These are phyloP conservation scores for Hippophae gyantsensis DNA, from an alignment of 306 rosid species.

Conservation along the genomic window DNA sequence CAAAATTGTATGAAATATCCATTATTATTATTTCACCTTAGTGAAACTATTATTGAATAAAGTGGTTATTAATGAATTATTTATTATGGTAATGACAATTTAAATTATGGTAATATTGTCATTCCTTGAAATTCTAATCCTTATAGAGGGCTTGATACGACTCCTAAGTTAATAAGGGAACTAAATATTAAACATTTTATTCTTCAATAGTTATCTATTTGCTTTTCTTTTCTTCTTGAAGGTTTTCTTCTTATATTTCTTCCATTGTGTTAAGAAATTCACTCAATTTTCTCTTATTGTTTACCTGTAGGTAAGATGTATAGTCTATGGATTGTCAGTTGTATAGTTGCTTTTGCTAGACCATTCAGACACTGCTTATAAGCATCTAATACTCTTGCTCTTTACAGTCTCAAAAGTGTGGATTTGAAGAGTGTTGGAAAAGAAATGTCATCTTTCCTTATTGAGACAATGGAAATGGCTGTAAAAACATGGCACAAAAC, in stretches of 20 bases:
- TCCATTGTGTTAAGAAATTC: not conserved
- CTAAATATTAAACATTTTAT: too few relatives aligned
- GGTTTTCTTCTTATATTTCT: not conserved
- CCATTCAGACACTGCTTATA: conserved; percentile 13
- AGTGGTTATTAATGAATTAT: too few relatives aligned
- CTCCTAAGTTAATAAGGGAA: too few relatives aligned
- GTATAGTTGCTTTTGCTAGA: conserved; percentile 14
- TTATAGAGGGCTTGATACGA: too few relatives aligned
- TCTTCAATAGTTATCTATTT: too few relatives aligned
- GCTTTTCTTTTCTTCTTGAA: not conserved
- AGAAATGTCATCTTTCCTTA: conserved; percentile 62
- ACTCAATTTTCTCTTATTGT: conserved; percentile 14
- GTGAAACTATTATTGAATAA: too few relatives aligned
- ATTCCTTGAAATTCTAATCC: too few relatives aligned
- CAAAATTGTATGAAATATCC: too few relatives aligned
- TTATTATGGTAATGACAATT: too few relatives aligned
- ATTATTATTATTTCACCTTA: too few relatives aligned
- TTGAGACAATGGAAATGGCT: conserved; percentile 90
- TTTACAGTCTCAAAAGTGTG: conserved; percentile 66
- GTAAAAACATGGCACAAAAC: conserved; percentile 82
- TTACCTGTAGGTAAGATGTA: conserved; percentile 16
- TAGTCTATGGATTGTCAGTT: not conserved
- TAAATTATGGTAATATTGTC: too few relatives aligned
- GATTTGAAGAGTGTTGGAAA: conserved; percentile 72
- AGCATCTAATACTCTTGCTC: conserved; percentile 29